Conservation (phyloP, 495 filamentous ascomycete species). For the Eremomyces bilateralis region DNA sequence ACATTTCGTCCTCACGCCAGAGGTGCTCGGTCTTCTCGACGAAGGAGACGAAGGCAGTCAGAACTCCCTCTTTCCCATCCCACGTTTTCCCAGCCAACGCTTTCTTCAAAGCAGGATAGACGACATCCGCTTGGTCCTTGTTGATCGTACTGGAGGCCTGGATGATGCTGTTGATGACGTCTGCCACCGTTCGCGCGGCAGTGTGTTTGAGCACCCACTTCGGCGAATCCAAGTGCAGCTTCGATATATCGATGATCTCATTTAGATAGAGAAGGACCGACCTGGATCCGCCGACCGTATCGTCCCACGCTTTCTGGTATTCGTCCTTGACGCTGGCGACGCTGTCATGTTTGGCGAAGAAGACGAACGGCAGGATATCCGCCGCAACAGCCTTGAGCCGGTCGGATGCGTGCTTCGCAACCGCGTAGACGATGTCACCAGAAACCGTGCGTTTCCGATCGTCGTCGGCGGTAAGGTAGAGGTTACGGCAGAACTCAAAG, state of each 20-base stretch:
- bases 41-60: conserved; percentile 69
- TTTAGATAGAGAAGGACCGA: conserved; percentile 61
- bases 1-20: conserved; percentile 31
- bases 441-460: conserved; percentile 48
- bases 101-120: conserved; percentile 71
- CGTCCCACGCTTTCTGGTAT: conserved; percentile 68
- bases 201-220: conserved; percentile 84
- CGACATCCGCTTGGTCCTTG: conserved; percentile 22
- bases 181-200: conserved; percentile 56
- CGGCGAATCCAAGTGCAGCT: conserved; percentile 44
- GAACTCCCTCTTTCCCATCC: conserved; percentile 73
- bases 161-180: conserved; percentile 27
- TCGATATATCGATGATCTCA: conserved; percentile 53
- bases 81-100: conserved; percentile 75
- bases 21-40: conserved; percentile 34
- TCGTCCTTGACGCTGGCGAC: conserved; percentile 51
- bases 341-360: conserved; percentile 65
- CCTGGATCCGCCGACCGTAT: conserved; percentile 68
- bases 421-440: conserved; percentile 54
- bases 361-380: conserved; percentile 64
- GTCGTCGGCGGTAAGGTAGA: conserved; percentile 68
- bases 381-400: conserved; percentile 59
- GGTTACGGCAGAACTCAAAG: conserved; percentile 36
- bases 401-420: conserved; percentile 70
- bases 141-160: conserved; percentile 1